Base-by-base conservation (phyloP, 306 rosid species). In the Carpinus fangiana region DNA sequence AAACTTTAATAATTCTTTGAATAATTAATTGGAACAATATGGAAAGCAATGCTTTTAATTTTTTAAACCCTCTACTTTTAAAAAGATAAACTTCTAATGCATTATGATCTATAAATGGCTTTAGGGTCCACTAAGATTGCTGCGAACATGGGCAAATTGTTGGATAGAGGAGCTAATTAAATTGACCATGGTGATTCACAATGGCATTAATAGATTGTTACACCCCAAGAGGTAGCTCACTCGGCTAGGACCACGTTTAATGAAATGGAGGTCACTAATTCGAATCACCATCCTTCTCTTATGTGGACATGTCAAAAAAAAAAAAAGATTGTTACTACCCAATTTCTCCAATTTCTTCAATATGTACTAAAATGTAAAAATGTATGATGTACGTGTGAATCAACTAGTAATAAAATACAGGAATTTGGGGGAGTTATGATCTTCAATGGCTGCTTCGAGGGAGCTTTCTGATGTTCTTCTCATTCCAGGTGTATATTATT, bases 41-140 rank as follows among this genome's bases (percentile, higher is more conserved):
- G 57, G 87, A 64, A 53, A 75, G 83, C 87, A 81, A 81, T 78
- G 83, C 73, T 75, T 86, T 66, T 73, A 76, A 87, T 85, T 78
- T 56, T 76, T 76, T 82, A 77, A 5, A 0, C 52, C 59, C 21
- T 21, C 13, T 65, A 76, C 48, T 62, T 67, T 76, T 80, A 53
- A 82, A 89, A 74, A 85, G 68, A 86, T 68, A 78, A 60, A 70
- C 51, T 72, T 52, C 48, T 47, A 41, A 72, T 77, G 79, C 82
- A 83, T 74, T 84, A 68, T 75, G 79, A 79, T 51, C 82, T 61
- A 73, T 80, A 82, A 72, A 84, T 84, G 83, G 68, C 74, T 70
- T 62, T 83, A 86, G 86, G 84, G 88, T 90, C 95, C 90, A 87
- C 85, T 70, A 80, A 76, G 86, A 85, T 87, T 70, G 84, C 86